Conservation (phyloP, 1,284 basidiomycete genomes). For the Ceratobasidium sp. region DNA sequence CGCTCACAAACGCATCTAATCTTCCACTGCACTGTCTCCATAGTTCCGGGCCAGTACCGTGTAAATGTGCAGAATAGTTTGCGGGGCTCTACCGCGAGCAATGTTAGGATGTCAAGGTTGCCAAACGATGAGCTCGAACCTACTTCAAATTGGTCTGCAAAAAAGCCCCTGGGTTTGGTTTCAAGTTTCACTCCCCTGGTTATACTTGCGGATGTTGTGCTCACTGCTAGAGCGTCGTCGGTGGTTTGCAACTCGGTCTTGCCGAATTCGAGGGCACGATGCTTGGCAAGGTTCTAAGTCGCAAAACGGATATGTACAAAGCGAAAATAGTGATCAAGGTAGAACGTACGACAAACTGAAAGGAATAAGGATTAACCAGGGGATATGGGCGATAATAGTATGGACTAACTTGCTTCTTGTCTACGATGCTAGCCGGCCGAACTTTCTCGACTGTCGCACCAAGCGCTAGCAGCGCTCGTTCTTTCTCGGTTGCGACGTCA, state of each 20-base stretch:
- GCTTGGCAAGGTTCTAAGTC: constrained; percentile 81
- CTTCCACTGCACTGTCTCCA: constrained; percentile 91
- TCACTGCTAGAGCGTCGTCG: constrained; percentile 57
- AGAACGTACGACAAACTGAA: constrained; percentile 68
- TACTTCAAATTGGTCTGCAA: constrained; percentile 96
- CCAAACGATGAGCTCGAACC: constrained; percentile 45
- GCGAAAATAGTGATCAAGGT: neutral
- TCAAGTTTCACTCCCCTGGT: constrained; percentile 40
- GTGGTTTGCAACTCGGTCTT: constrained; percentile 60
- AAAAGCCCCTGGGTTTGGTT: constrained; percentile 77
- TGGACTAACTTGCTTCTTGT: constrained; percentile 88
- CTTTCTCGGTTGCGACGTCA: constrained; percentile 93
- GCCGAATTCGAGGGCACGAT: constrained; percentile 81
- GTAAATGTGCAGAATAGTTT: constrained; percentile 91
- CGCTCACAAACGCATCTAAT: constrained; percentile 90
- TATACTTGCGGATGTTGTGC: constrained; percentile 19
- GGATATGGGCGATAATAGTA: neutral
- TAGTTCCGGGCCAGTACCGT: constrained; percentile 95
- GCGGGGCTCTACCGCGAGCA: constrained; percentile 74
- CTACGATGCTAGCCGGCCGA: constrained; percentile 89
- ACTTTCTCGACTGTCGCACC: constrained; percentile 91
- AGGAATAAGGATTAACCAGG: neutral
- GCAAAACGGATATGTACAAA: constrained; percentile 25
- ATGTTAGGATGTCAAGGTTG: constrained; percentile 14
- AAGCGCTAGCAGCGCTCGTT: constrained; percentile 83